Percentiles rank a stretch among this genome's conserved stretches.
These are phyloP conservation scores for Coriolopsis trogii DNA, from an alignment of 1,284 basidiomycete genomes.

Conservation along the genomic window DNA sequence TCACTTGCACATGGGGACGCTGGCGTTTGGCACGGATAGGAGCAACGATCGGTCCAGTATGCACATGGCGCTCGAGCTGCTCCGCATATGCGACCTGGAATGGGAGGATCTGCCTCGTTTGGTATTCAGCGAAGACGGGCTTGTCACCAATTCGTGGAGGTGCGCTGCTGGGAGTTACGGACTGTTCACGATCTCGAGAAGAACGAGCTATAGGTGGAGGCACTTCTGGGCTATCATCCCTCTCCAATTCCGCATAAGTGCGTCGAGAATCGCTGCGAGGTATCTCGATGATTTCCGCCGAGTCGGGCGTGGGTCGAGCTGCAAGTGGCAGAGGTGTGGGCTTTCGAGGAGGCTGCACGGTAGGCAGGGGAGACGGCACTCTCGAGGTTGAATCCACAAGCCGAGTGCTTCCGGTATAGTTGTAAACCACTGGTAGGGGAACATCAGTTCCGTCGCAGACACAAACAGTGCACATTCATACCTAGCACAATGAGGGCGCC, in stretches of 20 bases:
- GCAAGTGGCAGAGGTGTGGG: background rate
- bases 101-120: constrained; percentile 24
- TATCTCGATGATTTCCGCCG: too few species aligned
- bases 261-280: too few species aligned
- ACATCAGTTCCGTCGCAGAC: background rate
- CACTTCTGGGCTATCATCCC: background rate
- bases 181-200: background rate
- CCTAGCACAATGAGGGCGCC: constrained; percentile 50
- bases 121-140: constrained; percentile 15
- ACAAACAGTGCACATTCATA: constrained; percentile 19
- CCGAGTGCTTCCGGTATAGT: too few species aligned
- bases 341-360: background rate
- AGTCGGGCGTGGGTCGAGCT: too few species aligned
- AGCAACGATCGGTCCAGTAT: constrained; percentile 21
- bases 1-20: constrained; percentile 23
- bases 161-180: constrained; percentile 8
- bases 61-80: constrained; percentile 14
- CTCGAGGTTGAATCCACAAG: too few species aligned
- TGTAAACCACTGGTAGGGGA: constrained; percentile 25
- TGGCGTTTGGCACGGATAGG: constrained; percentile 15
- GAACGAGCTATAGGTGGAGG: background rate
- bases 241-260: too few species aligned
- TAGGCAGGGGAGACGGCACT: background rate
- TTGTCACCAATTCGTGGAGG: constrained; percentile 20
- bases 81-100: constrained; percentile 27